A percentile compares a stretch with the other conserved stretches of the same genome.
Conservation (phyloP, 345 rosid genomes). For the Garcia nutans region DNA sequence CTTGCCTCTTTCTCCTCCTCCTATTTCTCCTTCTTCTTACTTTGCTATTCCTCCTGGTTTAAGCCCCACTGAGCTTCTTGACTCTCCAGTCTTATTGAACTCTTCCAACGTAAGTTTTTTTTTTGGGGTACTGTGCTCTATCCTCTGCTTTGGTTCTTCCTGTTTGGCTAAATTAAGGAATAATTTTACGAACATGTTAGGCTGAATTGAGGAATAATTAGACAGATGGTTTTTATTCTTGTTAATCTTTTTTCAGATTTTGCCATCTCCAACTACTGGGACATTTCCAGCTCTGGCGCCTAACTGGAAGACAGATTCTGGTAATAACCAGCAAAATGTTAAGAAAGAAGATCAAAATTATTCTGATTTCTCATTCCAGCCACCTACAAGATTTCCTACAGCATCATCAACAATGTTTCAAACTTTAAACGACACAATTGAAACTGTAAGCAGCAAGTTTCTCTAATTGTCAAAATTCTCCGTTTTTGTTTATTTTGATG, state of each 20-base stretch:
- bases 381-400: constrained; percentile 34
- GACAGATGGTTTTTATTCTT: constrained; percentile 1
- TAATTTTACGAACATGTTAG: background rate
- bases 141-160: background rate
- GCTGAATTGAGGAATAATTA: constrained; percentile 5
- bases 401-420: constrained; percentile 28
- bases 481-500: background rate
- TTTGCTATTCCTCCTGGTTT: constrained; percentile 77
- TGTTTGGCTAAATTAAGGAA: background rate
- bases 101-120: constrained; percentile 57
- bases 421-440: constrained; percentile 33
- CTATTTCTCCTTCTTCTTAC: constrained; percentile 67
- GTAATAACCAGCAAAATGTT: constrained; percentile 27
- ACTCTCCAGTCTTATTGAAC: constrained; percentile 79
- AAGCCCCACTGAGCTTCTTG: constrained; percentile 70
- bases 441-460: constrained; percentile 31
- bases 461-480: background rate
- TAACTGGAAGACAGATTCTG: constrained; percentile 47
- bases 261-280: constrained; percentile 93
- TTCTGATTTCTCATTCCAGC: constrained; percentile 63
- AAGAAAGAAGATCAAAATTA: constrained; percentile 44
- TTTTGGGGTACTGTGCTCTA: background rate
- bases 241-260: constrained; percentile 42
- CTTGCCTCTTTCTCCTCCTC: constrained; percentile 71
- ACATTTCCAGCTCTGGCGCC: constrained; percentile 51